Evolutionary conservation across 176 grass and related monocot genomes (phyloP), one percentile per base, ranked within the genome.

Genomic region (Triticum monococcum): DNA sequence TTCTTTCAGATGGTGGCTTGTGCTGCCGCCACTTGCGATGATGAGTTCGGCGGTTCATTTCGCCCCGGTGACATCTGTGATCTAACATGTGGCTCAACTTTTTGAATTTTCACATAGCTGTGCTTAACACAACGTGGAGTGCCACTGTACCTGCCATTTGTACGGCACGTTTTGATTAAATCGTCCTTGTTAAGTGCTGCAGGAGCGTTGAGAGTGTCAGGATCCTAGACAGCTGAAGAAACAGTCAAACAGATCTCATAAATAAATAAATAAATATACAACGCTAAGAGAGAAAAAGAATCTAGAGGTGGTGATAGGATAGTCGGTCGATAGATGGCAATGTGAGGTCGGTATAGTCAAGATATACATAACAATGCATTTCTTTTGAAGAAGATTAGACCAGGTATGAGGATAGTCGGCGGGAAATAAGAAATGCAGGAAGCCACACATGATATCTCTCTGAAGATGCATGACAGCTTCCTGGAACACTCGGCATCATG

Each of bases 1-100:
- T 63, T 80, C 77, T 87, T 64, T 81, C 77, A 26, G 30, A 9
- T 10, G n/a, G 40, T 7, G 75, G 24, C 78, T 85, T 65, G 80
- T 84, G 74, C 57, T 67, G 74, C 66, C 26, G 67, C 85, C 80
- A 87, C 75, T 90, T 84, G 85, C 67, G 40, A 38, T 26, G 37
- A 36, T 37, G 66, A 78, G 62, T 67, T 66, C 59, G 64, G 32
- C 60, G 70, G 80, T 22, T 65, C 87, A 43, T 59, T 13, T 25
- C 2, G 67, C 40, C 12, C 81, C 12, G 31, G 82, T 40, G 83
- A 69, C 83, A 86, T 62, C 52, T 78, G 78, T 82, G 30, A 78
- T 20, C 36, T n/a, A 26, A 23, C 82, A 43, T 41, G 40, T 75
- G 32, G 33, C 38, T 38, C 12, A 46, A 22, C 6, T 8, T 57